A percentile compares a stretch with the other conserved stretches of the same genome.
These are phyloP conservation scores for Penicillium paneum DNA, from an alignment of 2,329 filamentous ascomycete genomes.

Conservation along the genomic window DNA sequence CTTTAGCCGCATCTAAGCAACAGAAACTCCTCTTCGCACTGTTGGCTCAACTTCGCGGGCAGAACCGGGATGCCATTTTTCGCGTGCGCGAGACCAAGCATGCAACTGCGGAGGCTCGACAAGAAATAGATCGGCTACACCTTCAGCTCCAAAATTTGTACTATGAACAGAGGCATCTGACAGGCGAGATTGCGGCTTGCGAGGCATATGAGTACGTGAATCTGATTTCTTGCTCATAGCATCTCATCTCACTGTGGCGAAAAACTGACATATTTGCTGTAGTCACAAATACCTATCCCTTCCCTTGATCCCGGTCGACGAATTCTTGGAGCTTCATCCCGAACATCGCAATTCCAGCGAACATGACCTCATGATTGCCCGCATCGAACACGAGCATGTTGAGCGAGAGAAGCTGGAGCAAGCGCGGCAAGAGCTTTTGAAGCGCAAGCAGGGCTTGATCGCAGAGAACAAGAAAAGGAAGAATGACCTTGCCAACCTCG, in stretches of 20 bases:
- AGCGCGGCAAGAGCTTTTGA: constrained; percentile 72
- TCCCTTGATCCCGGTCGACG: constrained; percentile 76
- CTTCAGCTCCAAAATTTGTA: constrained; percentile 92
- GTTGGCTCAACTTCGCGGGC: constrained; percentile 73
- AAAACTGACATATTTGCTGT: constrained; percentile 5
- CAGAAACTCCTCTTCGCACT: constrained; percentile 78
- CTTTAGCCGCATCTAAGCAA: constrained; percentile 64
- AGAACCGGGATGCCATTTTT: constrained; percentile 79
- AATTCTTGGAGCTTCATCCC: constrained; percentile 74
- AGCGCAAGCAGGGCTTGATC: constrained; percentile 66
- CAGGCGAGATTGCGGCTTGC: constrained; percentile 85
- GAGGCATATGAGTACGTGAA: constrained; percentile 79
- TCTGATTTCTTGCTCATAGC: background rate
- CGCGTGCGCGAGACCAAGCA: constrained; percentile 81
- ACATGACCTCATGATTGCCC: constrained; percentile 79
- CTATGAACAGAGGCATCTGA: constrained; percentile 89
- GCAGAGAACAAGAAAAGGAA: constrained; percentile 87
- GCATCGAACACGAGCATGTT: constrained; percentile 84
- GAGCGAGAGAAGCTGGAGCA: constrained; percentile 84
- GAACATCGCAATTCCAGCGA: constrained; percentile 70
- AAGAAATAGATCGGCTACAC: constrained; percentile 88
- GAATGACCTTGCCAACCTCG: constrained; percentile 85
- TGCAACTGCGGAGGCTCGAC: constrained; percentile 77
- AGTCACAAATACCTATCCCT: constrained; percentile 79
- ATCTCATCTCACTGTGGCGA: background rate